These are phyloP conservation scores for Keithomyces neogunnii DNA, from an alignment of 2,329 filamentous ascomycete genomes.

Conservation along the genomic window DNA sequence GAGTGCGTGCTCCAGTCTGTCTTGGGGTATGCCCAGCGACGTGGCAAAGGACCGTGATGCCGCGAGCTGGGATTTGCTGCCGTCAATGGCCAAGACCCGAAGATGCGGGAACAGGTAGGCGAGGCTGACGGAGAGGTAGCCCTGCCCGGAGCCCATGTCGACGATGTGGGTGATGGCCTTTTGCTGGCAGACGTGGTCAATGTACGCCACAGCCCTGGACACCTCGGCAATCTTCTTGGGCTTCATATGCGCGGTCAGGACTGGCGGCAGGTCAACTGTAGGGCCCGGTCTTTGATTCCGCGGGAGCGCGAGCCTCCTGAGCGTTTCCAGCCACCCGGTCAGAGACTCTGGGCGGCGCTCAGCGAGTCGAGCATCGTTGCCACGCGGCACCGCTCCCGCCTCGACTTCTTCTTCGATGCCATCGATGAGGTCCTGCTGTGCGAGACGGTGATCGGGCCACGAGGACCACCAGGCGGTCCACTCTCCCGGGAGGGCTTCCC, in stretches of 20 bases:
- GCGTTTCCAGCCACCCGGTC: constrained; percentile 13
- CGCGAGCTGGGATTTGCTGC: constrained; percentile 20
- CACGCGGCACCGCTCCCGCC: no score
- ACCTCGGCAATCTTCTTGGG: constrained; percentile 23
- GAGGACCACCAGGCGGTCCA: constrained; percentile 22
- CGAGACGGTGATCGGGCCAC: constrained; percentile 18
- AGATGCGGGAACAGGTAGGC: constrained; percentile 19
- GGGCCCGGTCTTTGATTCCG: constrained; percentile 13
- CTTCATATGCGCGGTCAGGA: constrained; percentile 18
- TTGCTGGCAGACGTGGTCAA: constrained; percentile 14
- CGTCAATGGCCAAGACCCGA: constrained; percentile 21
- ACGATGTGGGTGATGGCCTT: constrained; percentile 18
- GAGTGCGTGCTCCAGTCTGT: constrained; percentile 15
- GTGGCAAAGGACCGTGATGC: constrained; percentile 16
- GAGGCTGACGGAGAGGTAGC: constrained; percentile 20
- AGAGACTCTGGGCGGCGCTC: constrained; percentile 14
- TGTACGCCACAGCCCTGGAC: constrained; percentile 17
- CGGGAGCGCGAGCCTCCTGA: constrained; percentile 16
- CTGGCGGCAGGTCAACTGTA: constrained; percentile 11
- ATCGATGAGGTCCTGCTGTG: constrained; percentile 21
- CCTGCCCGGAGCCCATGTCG: constrained; percentile 20
- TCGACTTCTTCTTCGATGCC: constrained; percentile 14
- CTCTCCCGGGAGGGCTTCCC: constrained; percentile 18
- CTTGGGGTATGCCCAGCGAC: constrained; percentile 13
- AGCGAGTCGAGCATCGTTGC: not conserved